A percentile compares a stretch with the other conserved stretches of the same genome.
These are phyloP conservation scores for Ogataea allantospora DNA, from an alignment of 805 yeast species.

Conservation along the genomic window DNA sequence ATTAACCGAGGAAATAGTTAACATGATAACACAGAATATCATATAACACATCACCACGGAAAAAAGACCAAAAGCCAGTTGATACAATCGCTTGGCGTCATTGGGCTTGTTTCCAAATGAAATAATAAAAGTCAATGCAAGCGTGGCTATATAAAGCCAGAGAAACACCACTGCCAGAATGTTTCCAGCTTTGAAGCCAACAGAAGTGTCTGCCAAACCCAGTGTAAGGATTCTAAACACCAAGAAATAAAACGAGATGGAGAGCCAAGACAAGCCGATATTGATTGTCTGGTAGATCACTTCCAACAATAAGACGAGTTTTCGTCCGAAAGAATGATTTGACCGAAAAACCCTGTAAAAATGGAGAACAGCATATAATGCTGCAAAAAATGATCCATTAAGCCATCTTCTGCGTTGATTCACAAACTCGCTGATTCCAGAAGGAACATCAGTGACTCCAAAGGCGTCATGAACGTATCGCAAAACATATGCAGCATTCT, in stretches of 20 bases:
- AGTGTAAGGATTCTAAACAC: constrained; percentile 85
- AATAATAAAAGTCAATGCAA: constrained; percentile 78
- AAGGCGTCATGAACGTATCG: constrained; percentile 82
- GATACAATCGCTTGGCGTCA: constrained; percentile 76
- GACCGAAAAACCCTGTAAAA: constrained; percentile 72
- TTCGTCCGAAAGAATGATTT: constrained; percentile 67
- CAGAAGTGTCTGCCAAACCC: constrained; percentile 53
- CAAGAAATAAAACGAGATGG: constrained; percentile 81
- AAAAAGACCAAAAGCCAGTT: constrained; percentile 67
- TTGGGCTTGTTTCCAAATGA: constrained; percentile 93
- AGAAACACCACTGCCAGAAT: constrained; percentile 73
- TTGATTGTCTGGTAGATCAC: constrained; percentile 73
- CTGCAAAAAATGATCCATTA: constrained; percentile 95
- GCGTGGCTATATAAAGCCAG: constrained; percentile 80
- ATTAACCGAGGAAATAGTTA: constrained; percentile 57
- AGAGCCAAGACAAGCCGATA: constrained; percentile 83
- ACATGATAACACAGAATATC: constrained; percentile 71
- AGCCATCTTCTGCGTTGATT: constrained; percentile 95
- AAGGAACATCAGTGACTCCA: constrained; percentile 96
- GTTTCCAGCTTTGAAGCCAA: constrained; percentile 60
- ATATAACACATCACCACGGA: constrained; percentile 84
- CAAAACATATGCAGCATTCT: constrained; percentile 65
- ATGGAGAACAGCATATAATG: constrained; percentile 79
- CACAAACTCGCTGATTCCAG: constrained; percentile 78
- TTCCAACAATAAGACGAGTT: constrained; percentile 69